Evolutionary conservation across 2,329 filamentous ascomycete genomes (phyloP).

Genomic region (Cadophora sp.): DNA sequence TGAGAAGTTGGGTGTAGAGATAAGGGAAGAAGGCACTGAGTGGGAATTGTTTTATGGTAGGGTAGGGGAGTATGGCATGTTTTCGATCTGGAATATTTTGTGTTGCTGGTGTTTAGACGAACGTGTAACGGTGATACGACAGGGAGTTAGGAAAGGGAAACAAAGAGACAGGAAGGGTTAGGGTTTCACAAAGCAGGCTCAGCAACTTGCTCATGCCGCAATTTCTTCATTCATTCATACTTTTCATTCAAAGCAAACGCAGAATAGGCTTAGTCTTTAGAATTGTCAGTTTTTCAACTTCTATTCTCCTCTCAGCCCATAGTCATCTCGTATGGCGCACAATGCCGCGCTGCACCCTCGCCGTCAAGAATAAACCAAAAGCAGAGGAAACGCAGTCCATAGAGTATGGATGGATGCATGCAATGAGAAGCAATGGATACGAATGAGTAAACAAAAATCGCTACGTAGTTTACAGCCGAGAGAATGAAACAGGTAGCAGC

Average conservation of each 20-base stretch:
- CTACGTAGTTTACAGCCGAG: constrained; percentile 4
- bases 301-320: constrained; percentile 7
- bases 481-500: constrained; percentile 7
- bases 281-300: constrained; percentile 1
- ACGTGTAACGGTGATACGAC: neutral
- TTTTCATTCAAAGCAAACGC: neutral
- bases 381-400: no score
- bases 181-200: neutral
- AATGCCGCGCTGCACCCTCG: neutral
- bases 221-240: neutral
- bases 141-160: neutral
- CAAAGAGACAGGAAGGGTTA: neutral
- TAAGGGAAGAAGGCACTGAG: no score
- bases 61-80: neutral
- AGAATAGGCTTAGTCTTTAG: neutral
- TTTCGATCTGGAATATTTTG: neutral
- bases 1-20: neutral
- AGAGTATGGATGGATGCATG: neutral
- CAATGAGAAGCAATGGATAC: neutral
- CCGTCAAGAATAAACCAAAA: neutral
- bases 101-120: neutral
- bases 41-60: neutral
- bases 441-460: neutral
- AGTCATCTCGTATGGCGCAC: neutral
- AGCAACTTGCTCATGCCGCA: neutral